These are phyloP conservation scores for Tillandsia fasciculata DNA, from an alignment of 176 grass and related monocot genomes.

Conservation along the genomic window DNA sequence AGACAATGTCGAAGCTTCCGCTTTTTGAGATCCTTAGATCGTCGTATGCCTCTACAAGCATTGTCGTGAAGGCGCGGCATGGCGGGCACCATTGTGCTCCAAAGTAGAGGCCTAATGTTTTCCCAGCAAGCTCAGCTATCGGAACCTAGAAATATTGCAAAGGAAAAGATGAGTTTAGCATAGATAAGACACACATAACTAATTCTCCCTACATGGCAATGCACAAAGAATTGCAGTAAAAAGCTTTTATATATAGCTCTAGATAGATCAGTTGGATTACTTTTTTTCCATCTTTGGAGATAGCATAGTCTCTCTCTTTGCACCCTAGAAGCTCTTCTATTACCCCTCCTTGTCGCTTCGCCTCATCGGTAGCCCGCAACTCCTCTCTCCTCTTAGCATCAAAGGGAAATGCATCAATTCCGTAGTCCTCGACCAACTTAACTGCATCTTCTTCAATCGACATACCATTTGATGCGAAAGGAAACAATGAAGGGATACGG, in stretches of 20 bases:
- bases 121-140: conserved; percentile 33
- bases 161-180: neutral
- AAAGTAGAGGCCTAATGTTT: conserved; percentile 43
- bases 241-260: neutral
- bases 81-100: conserved; percentile 57
- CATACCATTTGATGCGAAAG: conserved; percentile 12
- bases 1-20: conserved; percentile 32
- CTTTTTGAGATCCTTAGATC: conserved; percentile 22
- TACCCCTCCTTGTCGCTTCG: conserved; percentile 31
- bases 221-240: neutral
- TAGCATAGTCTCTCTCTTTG: conserved; percentile 32
- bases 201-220: neutral
- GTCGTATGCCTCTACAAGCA: conserved; percentile 28
- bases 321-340: conserved; percentile 47
- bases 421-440: conserved; percentile 33
- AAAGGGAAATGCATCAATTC: conserved; percentile 40
- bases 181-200: conserved; percentile 8
- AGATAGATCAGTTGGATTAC: conserved; percentile 13
- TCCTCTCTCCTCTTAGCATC: conserved; percentile 31
- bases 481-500: conserved; percentile 35
- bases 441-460: conserved; percentile 18
- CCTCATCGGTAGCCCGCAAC: conserved; percentile 34
- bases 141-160: conserved; percentile 18
- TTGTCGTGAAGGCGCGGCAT: conserved; percentile 27
- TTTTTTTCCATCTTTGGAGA: conserved; percentile 29